These are phyloP conservation scores for Podaxis sp. DNA, from an alignment of 768 basidiomycete genomes.

Conservation along the genomic window DNA sequence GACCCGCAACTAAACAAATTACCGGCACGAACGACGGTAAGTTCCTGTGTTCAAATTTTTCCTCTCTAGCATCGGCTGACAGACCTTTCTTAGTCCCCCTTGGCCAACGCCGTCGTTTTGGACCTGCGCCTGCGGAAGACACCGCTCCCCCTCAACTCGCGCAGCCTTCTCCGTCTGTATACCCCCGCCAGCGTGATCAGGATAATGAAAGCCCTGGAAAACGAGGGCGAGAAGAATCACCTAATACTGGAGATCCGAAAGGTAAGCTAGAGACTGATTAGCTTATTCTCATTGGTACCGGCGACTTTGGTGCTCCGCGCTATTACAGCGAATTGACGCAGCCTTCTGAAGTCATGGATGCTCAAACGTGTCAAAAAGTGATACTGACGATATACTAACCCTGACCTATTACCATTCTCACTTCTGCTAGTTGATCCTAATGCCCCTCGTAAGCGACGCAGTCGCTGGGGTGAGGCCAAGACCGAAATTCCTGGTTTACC, in stretches of 20 bases:
- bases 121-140: conserved; percentile 83
- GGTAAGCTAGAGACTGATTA: conserved; percentile 56
- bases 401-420: conserved; percentile 57
- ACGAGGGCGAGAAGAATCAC: conserved; percentile 68
- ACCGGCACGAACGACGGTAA: conserved; percentile 91
- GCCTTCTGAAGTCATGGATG: conserved; percentile 31
- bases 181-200: conserved; percentile 63
- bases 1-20: conserved; percentile 84
- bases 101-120: conserved; percentile 87
- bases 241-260: conserved; percentile 57
- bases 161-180: conserved; percentile 83
- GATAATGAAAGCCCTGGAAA: conserved; percentile 56
- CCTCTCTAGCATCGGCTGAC: conserved; percentile 12
- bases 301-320: conserved; percentile 22
- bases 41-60: conserved; percentile 23
- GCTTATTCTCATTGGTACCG: conserved; percentile 30
- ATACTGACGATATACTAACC: conserved; percentile 32
- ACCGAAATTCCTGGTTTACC: conserved; percentile 90
- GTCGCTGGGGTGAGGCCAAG: conserved; percentile 96
- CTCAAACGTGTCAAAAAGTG: conserved; percentile 15
- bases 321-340: conserved; percentile 31
- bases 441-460: conserved; percentile 90
- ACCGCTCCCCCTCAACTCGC: conserved; percentile 79
- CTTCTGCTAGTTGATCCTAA: conserved; percentile 71
- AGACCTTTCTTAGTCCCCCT: conserved; percentile 60